These are phyloP conservation scores for Skeletonema potamos DNA, from an alignment of 108 stramenopile genomes.

Conservation along the genomic window DNA sequence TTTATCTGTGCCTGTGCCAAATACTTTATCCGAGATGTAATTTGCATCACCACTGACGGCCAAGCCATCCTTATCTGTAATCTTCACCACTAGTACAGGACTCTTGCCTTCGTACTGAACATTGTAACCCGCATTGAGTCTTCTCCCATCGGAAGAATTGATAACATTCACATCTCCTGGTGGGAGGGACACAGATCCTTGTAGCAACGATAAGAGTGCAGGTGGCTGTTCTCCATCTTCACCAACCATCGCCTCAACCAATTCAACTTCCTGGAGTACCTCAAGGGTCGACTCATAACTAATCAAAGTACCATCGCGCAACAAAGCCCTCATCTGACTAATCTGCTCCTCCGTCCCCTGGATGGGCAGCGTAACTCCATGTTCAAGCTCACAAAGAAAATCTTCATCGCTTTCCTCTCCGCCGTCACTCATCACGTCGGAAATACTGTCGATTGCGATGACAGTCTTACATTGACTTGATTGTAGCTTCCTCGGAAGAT, in stretches of 20 bases:
- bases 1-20: constrained; percentile 35
- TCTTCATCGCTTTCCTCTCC: constrained; percentile 16
- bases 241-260: neutral
- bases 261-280: constrained; percentile 8
- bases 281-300: constrained; percentile 16
- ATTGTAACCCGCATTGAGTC: constrained; percentile 4
- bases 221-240: neutral
- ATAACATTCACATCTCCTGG: constrained; percentile 8
- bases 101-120: constrained; percentile 32
- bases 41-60: constrained; percentile 1
- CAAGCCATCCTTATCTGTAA: constrained; percentile 32
- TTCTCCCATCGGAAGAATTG: neutral
- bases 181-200: constrained; percentile 1
- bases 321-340: constrained; percentile 11
- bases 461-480: neutral
- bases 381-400: constrained; percentile 23
- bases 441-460: neutral
- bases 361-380: constrained; percentile 18
- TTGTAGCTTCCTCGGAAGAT: neutral
- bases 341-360: constrained; percentile 26
- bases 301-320: constrained; percentile 23
- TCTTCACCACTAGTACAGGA: constrained; percentile 24
- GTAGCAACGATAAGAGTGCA: neutral
- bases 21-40: constrained; percentile 39
- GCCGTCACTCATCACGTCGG: neutral